A percentile compares a stretch with the other conserved stretches of the same genome.
Evolutionary conservation across 1,284 basidiomycete species (phyloP).

Genomic region (Coniophora puteana): DNA sequence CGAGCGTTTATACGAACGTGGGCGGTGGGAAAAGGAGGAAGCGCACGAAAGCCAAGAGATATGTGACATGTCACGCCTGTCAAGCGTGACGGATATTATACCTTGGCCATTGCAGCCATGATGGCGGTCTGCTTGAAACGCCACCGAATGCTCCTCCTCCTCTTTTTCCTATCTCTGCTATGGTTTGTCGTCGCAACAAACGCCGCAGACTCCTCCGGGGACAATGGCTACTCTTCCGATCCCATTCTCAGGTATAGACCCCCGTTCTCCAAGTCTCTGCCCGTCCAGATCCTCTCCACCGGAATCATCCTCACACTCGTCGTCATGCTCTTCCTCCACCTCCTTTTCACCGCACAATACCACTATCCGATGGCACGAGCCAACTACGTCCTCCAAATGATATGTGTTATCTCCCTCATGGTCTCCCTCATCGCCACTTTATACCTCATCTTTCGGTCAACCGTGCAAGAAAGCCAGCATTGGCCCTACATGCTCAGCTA

Average conservation of each 20-base stretch:
- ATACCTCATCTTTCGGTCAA: conserved; percentile 65
- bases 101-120: no score
- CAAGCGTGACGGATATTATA: no score
- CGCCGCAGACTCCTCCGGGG: no score
- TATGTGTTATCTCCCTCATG: conserved; percentile 78
- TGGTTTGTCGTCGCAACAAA: no score
- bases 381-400: conserved; percentile 89
- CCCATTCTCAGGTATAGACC: conserved; percentile 79
- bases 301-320: conserved; percentile 88
- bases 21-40: no score
- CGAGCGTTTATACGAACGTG: no score
- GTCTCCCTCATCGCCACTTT: conserved; percentile 76
- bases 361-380: conserved; percentile 91
- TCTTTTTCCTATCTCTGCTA: no score
- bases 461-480: conserved; percentile 58
- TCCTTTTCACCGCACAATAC: conserved; percentile 94
- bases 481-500: conserved; percentile 98
- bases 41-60: no score
- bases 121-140: no score
- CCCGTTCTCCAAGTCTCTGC: conserved; percentile 79
- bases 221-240: conserved; percentile 36
- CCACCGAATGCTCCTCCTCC: no score
- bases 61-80: no score
- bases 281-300: conserved; percentile 86
- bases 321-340: conserved; percentile 85